Evolutionary conservation across 2,329 filamentous ascomycete species (phyloP), one percentile per base, ranked within the genome.

Genomic region (Venturia aucupariae): DNA sequence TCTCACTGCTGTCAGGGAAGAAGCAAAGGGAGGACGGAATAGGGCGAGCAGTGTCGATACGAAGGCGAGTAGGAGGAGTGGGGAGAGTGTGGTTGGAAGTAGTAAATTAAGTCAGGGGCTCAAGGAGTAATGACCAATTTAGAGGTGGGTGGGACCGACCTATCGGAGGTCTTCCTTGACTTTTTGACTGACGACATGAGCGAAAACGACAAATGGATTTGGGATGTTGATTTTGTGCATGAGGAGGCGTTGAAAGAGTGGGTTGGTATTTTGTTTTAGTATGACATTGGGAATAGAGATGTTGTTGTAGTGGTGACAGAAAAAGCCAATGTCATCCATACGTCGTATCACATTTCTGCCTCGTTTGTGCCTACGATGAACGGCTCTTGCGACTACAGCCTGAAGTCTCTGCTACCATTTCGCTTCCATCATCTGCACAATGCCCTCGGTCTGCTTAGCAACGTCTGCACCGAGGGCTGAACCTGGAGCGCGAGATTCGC

Each of bases 41-140:
- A 41, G 62, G 48, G 62, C 62, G 15, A 63, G 62, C 13, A 63
- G 62, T 42, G 48, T 63, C 15, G 62, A 32, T 19, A 57, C 42
- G 30, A 51, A 32, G 32, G 35, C 42, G n/a, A 63, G 62, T 39
- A 38, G 32, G 46, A 46, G 13, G 62, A 63, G 62, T 57, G 30
- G 24, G 5, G 46, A 41, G 51, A 44, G 32, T 35, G 48, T 4
- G 17, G 46, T 46, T 8, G 35, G 35, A 10, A 30, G 38, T 57
- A 63, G 35, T 38, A 63, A 63, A 48, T 39, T 35, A 32, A n/a
- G 27, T 17, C 51, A 57, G 15, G 51, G 35, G 30, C 4, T 35
- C 4, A 57, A 57, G 51, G 27, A 57, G n/a, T n/a, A n/a, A n/a
- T n/a, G n/a, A n/a, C n/a, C n/a, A n/a, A n/a, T n/a, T n/a, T n/a